Base-by-base conservation (phyloP, 805 yeast species). In the Candida boidinii region DNA sequence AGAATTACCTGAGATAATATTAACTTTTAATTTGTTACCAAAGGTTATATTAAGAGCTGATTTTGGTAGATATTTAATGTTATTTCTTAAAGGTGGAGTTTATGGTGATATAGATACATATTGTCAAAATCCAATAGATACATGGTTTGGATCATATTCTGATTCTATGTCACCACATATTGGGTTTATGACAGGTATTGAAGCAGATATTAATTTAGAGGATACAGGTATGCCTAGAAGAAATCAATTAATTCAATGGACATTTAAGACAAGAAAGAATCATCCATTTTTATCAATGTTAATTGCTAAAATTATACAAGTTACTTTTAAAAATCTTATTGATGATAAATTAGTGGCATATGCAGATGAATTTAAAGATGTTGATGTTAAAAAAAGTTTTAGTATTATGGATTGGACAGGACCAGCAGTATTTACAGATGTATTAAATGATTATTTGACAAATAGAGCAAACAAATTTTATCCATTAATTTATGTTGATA, bases 321-420 rank as follows among this genome's bases (percentile, higher is more conserved):
- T 60, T 17, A 71, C 79, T 8, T 54, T 70, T 34, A 56, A 64
- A 33, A 60, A 60, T 11, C 49, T 50, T 34, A 54, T 53, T 34
- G 51, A 53, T 31, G 50, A 51, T 39, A 54, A 51, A 35, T 42
- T 57, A 38, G 52, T 46, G 33, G 60, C 60, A 17, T 55, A 55
- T 29, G 54, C 54, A 34, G 53, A 54, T 36, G 61, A 56, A 42
- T 56, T 56, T 36, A 54, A 53, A 33, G 59, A 54, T 26, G 60
- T 57, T 25, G 62, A 57, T 39, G 48, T 51, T 39, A 55, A 61
- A 36, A 45, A 51, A 14, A 50, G 58, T 3, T 49, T 61, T 37
- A 78, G 72, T 42, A 73, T 79, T 34, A 73, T 76, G 63, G 70
- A 66, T 45, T 79, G 86, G 86, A 79, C 92, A 0, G 94, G 94